These are phyloP conservation scores for Nitzschia palea DNA, from an alignment of 108 stramenopile species.

Conservation along the genomic window DNA sequence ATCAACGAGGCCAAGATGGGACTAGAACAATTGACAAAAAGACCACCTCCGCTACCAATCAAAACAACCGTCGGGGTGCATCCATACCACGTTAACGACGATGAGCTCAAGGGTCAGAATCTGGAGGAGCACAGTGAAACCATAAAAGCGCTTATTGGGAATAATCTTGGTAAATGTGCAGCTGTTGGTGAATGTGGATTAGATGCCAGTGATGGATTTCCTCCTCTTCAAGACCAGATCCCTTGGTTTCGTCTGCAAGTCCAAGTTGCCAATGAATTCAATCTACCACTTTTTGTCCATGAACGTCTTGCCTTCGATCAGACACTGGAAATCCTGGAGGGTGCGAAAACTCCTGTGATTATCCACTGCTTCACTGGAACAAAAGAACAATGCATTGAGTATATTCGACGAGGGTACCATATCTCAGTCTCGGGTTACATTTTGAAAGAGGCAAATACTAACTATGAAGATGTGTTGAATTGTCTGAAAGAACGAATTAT, in stretches of 20 bases:
- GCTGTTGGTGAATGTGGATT: constrained; percentile 82
- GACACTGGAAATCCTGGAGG: constrained; percentile 54
- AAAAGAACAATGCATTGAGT: constrained; percentile 53
- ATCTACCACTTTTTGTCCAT: constrained; percentile 75
- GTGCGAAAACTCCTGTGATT: constrained; percentile 51
- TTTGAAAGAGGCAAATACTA: constrained; percentile 36
- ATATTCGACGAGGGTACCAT: constrained; percentile 69
- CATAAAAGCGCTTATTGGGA: background rate
- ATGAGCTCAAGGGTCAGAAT: constrained; percentile 12
- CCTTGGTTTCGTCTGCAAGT: constrained; percentile 67
- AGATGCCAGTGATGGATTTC: constrained; percentile 79
- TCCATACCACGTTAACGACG: constrained; percentile 70
- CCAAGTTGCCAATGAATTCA: constrained; percentile 56
- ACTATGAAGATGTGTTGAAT: constrained; percentile 42
- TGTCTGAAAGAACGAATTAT: constrained; percentile 63
- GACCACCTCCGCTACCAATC: constrained; percentile 27
- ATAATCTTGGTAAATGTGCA: constrained; percentile 18
- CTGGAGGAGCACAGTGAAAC: constrained; percentile 11
- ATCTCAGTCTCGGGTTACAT: constrained; percentile 68
- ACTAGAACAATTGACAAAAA: background rate
- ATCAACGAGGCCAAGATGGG: constrained; percentile 54
- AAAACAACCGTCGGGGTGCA: constrained; percentile 73
- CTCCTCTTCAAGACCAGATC: constrained; percentile 52
- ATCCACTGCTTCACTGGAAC: constrained; percentile 89
- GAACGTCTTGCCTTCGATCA: constrained; percentile 75